A percentile compares a stretch with the other conserved stretches of the same genome.
Evolutionary conservation across 2,329 filamentous ascomycete genomes (phyloP).

Genomic region (Neofusicoccum parvum): DNA sequence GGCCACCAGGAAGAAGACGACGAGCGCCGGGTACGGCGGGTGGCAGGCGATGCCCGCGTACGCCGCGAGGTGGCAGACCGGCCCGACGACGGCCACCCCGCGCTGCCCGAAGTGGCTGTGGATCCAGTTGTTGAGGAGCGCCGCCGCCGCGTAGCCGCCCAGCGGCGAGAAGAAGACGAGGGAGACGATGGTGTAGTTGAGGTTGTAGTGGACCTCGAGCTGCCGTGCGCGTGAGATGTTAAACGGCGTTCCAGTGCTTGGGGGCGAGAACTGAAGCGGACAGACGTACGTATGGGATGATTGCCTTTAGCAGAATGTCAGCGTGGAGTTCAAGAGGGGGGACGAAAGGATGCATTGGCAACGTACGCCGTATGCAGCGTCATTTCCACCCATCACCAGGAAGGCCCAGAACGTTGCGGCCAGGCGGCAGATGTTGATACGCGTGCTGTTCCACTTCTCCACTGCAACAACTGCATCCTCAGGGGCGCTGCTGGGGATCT

Average conservation of each 20-base stretch:
- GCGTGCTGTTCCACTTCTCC: constrained; percentile 65
- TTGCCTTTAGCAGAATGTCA: constrained; percentile 29
- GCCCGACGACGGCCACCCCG: constrained; percentile 68
- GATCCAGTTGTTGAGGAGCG: constrained; percentile 43
- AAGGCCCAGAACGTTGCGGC: constrained; percentile 63
- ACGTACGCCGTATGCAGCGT: constrained; percentile 64
- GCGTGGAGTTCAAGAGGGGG: background rate
- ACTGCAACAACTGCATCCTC: constrained; percentile 23
- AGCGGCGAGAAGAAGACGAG: constrained; percentile 68
- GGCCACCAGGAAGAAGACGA: constrained; percentile 65
- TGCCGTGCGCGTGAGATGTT: constrained; percentile 29
- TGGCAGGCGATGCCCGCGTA: constrained; percentile 68
- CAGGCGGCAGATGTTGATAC: constrained; percentile 61
- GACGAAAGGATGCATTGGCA: background rate
- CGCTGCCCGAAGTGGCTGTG: constrained; percentile 63
- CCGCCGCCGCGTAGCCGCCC: constrained; percentile 54
- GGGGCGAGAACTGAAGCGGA: background rate
- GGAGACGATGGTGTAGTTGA: constrained; percentile 65
- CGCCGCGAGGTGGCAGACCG: constrained; percentile 62
- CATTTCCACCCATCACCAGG: constrained; percentile 68
- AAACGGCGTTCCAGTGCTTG: background rate
- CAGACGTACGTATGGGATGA: constrained; percentile 52
- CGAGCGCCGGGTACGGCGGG: constrained; percentile 68
- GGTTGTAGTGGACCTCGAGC: constrained; percentile 64
- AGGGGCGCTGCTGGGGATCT: background rate